phyloP scores from a whole-genome alignment of 441 rosid genomes.

The Arabidopsis lyrata region DNA sequence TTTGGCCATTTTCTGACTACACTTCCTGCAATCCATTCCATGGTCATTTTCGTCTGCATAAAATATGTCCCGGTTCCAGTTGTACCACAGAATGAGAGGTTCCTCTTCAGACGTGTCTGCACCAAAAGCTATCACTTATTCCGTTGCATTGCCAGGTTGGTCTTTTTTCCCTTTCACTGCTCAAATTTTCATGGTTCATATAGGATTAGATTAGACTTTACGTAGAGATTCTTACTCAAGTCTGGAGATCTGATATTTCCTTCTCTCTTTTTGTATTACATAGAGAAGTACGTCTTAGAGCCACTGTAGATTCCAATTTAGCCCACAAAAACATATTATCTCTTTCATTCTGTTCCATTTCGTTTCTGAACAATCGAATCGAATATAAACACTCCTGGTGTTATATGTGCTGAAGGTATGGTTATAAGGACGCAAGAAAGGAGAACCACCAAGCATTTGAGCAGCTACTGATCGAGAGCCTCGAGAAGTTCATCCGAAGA shows the following conservation, averaged over 20 bases:
- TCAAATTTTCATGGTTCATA: slow-evolving; percentile 45
- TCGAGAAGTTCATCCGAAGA: slow-evolving; percentile 96
- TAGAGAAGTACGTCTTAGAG: slow-evolving; percentile 4
- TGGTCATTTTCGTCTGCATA: slow-evolving; percentile 93
- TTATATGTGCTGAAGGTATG: slow-evolving; percentile 67
- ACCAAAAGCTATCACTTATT: slow-evolving; percentile 89
- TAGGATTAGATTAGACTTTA: slow-evolving; percentile 36
- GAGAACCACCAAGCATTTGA: slow-evolving; percentile 95
- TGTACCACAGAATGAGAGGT: slow-evolving; percentile 95
- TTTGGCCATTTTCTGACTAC: slow-evolving; percentile 97
- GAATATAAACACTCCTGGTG: slow-evolving; percentile 10
- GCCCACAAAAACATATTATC: neutral
- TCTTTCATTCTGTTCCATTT: neutral
- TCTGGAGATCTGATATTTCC: neutral
- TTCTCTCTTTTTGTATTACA: neutral
- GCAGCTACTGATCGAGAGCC: slow-evolving; percentile 96
- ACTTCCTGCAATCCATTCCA: slow-evolving; percentile 97
- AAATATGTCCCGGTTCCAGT: slow-evolving; percentile 97
- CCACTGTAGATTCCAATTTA: slow-evolving; percentile 6
- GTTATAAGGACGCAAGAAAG: slow-evolving; percentile 94
- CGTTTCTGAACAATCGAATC: neutral
- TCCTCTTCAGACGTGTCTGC: slow-evolving; percentile 92
- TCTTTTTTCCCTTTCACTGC: neutral
- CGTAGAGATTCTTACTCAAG: slow-evolving; percentile 9
- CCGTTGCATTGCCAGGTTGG: slow-evolving; percentile 97